A percentile compares a stretch with the other conserved stretches of the same genome.
Evolutionary conservation across 2,329 filamentous ascomycete species (phyloP).

Genomic region (Aspergillus costaricaensis): DNA sequence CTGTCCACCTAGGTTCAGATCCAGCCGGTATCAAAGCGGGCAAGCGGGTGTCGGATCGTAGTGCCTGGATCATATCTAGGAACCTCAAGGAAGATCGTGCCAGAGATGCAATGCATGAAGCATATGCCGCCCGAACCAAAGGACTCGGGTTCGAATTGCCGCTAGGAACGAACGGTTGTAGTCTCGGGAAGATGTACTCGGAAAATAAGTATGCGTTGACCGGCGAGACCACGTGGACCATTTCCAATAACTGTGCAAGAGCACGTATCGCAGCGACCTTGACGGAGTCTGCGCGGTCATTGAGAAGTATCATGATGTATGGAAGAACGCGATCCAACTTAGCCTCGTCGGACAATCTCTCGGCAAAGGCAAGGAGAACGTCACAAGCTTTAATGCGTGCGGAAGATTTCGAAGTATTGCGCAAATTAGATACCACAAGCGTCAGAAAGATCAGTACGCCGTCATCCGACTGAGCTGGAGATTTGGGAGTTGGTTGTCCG

Average conservation of each 20-base stretch:
- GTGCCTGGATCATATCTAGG: conserved; percentile 84
- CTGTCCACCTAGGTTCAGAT: conserved; percentile 70
- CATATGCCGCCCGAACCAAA: conserved; percentile 85
- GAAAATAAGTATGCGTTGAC: conserved; percentile 69
- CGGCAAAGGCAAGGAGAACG: conserved; percentile 85
- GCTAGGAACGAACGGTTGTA: conserved; percentile 59
- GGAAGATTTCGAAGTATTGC: conserved; percentile 86
- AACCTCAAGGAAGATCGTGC: conserved; percentile 83
- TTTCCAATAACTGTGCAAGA: conserved; percentile 81
- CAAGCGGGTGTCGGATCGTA: conserved; percentile 80
- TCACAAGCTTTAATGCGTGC: conserved; percentile 88
- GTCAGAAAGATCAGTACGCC: conserved; percentile 91
- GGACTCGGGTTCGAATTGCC: conserved; percentile 61
- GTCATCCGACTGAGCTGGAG: conserved; percentile 71
- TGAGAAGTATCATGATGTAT: conserved; percentile 80
- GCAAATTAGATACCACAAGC: conserved; percentile 81
- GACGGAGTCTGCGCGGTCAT: conserved; percentile 80
- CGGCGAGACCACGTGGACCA: conserved; percentile 83
- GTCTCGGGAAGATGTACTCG: conserved; percentile 63
- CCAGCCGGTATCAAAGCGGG: conserved; percentile 73
- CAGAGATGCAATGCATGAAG: conserved; percentile 84
- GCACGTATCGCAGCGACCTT: conserved; percentile 82
- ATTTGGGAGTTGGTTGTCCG: conserved; percentile 66
- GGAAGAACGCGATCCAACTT: conserved; percentile 92
- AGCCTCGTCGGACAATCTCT: conserved; percentile 89